Conservation (phyloP, 352 stramenopile species). For the Globisporangium okanoganense region DNA sequence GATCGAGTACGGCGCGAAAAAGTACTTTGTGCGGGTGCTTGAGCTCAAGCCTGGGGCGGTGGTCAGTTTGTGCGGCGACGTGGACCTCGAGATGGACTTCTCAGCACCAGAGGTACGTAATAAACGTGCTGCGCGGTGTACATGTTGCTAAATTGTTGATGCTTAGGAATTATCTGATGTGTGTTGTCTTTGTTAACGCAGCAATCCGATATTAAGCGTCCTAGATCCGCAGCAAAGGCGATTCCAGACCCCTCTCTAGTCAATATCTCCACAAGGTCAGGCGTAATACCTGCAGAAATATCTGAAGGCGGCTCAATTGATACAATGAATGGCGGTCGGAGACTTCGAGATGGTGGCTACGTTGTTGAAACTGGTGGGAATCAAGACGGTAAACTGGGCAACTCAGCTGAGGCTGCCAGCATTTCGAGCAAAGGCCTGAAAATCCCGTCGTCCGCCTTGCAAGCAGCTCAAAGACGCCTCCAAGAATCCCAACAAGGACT, state of each 20-base stretch:
- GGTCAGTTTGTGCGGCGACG: constrained; percentile 55
- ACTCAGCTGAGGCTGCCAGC: not conserved
- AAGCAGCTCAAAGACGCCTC: not conserved
- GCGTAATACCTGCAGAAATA: too few relatives aligned
- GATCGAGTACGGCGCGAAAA: constrained; percentile 42
- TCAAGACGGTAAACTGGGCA: not conserved
- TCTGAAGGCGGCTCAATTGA: not conserved
- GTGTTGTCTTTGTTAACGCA: not conserved
- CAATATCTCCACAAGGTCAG: too few relatives aligned
- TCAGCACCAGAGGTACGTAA: constrained; percentile 19
- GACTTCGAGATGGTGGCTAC: constrained; percentile 14
- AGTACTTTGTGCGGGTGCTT: constrained; percentile 42
- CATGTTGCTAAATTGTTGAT: too few relatives aligned
- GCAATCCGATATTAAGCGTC: constrained; percentile 3
- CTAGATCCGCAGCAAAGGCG: not conserved
- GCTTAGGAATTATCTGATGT: too few relatives aligned
- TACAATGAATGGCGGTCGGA: not conserved
- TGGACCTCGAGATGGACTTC: constrained; percentile 65
- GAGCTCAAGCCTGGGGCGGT: constrained; percentile 45
- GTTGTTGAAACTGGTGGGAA: not conserved
- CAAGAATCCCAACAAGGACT: not conserved
- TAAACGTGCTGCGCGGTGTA: not conserved
- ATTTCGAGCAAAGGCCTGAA: not conserved
- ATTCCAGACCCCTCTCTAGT: too few relatives aligned
- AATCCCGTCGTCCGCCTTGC: not conserved